Percentiles rank a stretch among this genome's conserved stretches.
phyloP scores from a whole-genome alignment of 2,329 filamentous ascomycete species.

The Penicillium sp. region DNA sequence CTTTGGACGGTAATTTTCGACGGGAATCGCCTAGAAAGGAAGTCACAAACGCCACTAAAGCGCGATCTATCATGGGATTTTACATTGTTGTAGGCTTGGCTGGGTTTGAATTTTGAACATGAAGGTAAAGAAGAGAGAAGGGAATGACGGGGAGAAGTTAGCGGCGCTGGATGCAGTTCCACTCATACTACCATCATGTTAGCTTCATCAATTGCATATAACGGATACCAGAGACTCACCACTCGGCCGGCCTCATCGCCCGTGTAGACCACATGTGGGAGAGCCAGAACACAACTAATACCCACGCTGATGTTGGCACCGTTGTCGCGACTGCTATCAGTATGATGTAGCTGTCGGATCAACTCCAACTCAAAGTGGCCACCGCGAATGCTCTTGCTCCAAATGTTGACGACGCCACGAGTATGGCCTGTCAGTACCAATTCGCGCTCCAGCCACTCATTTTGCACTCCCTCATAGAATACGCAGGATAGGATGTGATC shows the following conservation, averaged over 20 bases:
- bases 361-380: conserved; percentile 75
- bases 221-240: conserved; percentile 51
- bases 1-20: background rate
- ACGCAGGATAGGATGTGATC: conserved; percentile 80
- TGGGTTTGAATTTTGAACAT: background rate
- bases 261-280: conserved; percentile 82
- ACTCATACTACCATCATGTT: conserved; percentile 51
- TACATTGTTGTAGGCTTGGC: background rate
- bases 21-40: background rate
- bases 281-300: conserved; percentile 82
- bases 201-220: conserved; percentile 11
- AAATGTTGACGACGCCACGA: conserved; percentile 76
- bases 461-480: conserved; percentile 87
- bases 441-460: conserved; percentile 86
- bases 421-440: conserved; percentile 87
- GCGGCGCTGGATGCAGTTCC: conserved; percentile 56
- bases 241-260: conserved; percentile 92
- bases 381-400: conserved; percentile 56
- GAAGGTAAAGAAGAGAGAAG: background rate
- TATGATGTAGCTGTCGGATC: conserved; percentile 77
- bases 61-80: background rate
- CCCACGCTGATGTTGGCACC: conserved; percentile 58
- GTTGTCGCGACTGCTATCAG: conserved; percentile 65
- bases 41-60: background rate
- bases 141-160: conserved; percentile 19